Evolutionary conservation across 2,329 filamentous ascomycete genomes (phyloP).

Genomic region (Myriosclerotinia scirpicola): DNA sequence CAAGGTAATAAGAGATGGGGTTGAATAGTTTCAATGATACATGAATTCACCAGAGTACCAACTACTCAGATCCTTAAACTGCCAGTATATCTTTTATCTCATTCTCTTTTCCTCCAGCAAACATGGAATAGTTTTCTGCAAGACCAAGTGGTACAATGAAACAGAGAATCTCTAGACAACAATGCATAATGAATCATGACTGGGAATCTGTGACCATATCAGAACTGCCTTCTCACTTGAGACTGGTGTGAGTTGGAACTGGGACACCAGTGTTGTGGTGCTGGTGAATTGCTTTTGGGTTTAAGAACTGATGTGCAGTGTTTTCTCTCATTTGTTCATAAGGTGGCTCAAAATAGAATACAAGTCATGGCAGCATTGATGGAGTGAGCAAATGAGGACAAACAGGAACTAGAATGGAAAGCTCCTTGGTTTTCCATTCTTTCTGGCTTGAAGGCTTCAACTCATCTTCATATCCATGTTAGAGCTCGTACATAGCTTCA

Average conservation of each 20-base stretch:
- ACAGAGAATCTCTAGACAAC: background rate
- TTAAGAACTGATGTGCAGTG: background rate
- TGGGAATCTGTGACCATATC: background rate
- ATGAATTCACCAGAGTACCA: background rate
- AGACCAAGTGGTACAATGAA: background rate
- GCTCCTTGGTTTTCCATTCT: background rate
- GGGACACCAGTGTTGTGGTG: background rate
- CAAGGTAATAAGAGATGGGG: background rate
- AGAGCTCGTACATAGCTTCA: too few relatives aligned
- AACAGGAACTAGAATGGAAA: background rate
- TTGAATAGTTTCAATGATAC: background rate
- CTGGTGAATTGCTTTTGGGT: background rate
- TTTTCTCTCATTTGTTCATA: background rate
- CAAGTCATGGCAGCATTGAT: background rate
- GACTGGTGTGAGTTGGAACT: background rate
- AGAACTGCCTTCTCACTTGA: conserved; percentile 1
- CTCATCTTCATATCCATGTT: background rate
- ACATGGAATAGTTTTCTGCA: background rate
- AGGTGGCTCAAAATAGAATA: background rate
- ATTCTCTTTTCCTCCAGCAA: background rate
- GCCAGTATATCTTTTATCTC: background rate
- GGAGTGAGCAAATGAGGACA: background rate
- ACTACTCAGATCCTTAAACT: background rate
- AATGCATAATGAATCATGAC: background rate
- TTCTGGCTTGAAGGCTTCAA: background rate